Evolutionary conservation across 1,284 basidiomycete genomes (phyloP), one percentile per base, ranked within the genome.

Genomic region (Boletus subluridellus): DNA sequence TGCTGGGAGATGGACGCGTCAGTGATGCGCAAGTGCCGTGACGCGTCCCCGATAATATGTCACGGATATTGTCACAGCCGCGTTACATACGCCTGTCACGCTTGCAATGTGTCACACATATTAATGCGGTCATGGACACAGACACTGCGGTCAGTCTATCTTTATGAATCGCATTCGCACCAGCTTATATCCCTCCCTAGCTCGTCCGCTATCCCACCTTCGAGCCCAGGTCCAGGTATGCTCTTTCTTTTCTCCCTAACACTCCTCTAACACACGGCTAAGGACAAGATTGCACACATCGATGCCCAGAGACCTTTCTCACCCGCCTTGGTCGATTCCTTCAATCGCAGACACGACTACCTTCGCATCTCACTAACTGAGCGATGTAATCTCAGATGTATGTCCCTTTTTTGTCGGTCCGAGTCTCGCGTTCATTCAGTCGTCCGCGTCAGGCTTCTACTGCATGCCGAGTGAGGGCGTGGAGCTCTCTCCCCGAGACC

Each of bases 381-480:
- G 72, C 79, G 84, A 59, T 95, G 94, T 73, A 95, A 95, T 74
- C 76, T 95, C 55, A 82, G 93, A 74, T 95, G 93, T 89, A 65
- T 58, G 82, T 76, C 39, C 11, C 60, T 34, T 39, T 42, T 44
- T 26, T 4, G 5, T 57, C 32, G 0, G 32, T 44, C 34, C 2
- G 14, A 26, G 48, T 24, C 12, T 32, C 38, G 14, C 24, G 30
- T 44, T 55, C 47, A 65, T 42, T 41, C 32, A 17, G 15, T 46
- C 46, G 59, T 55, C 63, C 24, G 24, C 24, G 24, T 24, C 24
- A 92, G 90, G 90, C 66, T 90, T 92, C 67, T 95, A 95, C 69
- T 95, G 93, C 69, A 95, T 95, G 93, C 93, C 92, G 2, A 84
- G 80, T 57, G 86, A 91, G 66, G 92, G 92, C 38, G 77, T 93